A percentile compares a stretch with the other conserved stretches of the same genome.
Conservation (phyloP, 805 yeast genomes). For the Kodamaea laetipori region DNA sequence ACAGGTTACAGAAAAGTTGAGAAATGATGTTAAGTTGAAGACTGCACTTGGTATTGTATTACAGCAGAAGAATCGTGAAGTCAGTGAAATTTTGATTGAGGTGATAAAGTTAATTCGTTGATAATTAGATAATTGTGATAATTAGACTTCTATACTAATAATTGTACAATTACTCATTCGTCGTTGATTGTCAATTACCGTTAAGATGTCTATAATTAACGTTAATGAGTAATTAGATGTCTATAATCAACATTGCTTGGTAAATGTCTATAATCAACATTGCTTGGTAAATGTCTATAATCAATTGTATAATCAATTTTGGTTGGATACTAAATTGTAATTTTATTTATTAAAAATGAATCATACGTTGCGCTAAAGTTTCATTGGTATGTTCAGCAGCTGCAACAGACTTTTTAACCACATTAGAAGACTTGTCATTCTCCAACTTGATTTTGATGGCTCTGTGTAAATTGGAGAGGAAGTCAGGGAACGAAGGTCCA, state of each 20-base stretch:
- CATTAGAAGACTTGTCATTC: conserved; percentile 41
- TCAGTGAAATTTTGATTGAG: conserved; percentile 19
- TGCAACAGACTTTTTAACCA: conserved; percentile 30
- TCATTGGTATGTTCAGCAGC: conserved; percentile 29
- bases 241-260: too few relatives aligned
- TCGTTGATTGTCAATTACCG: too few relatives aligned
- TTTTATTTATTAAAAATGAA: conserved; percentile 32
- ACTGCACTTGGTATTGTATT: conserved; percentile 12
- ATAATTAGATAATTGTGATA: too few relatives aligned
- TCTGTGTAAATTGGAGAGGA: conserved; percentile 66
- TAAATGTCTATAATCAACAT: too few relatives aligned
- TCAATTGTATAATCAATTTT: too few relatives aligned
- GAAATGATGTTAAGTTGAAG: conserved; percentile 11
- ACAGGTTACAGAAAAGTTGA: conserved; percentile 2
- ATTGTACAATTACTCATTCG: too few relatives aligned
- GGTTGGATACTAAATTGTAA: too few relatives aligned
- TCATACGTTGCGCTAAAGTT: conserved; percentile 43
- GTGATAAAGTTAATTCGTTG: conserved; percentile 13
- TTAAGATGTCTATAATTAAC: too few relatives aligned
- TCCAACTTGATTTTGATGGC: conserved; percentile 55
- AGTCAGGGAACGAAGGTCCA: conserved; percentile 63
- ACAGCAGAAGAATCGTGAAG: conserved; percentile 14
- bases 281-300: too few relatives aligned
- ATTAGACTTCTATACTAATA: not conserved
- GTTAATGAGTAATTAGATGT: too few relatives aligned